Conservation (phyloP, 106 monocot genomes). For the Ottelia alismoides region DNA sequence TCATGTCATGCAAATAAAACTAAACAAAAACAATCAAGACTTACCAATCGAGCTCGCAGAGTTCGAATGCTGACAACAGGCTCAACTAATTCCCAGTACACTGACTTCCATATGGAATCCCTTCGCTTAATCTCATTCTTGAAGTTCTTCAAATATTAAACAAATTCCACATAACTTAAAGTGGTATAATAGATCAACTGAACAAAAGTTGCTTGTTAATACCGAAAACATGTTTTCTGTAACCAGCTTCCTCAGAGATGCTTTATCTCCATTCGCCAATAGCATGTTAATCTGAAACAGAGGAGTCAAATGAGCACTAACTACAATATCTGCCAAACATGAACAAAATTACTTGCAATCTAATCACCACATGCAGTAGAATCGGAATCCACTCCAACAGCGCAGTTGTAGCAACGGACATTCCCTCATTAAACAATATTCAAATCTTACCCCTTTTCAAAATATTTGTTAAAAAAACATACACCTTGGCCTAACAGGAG, state of each 20-base stretch:
- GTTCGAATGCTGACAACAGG: constrained; percentile 70
- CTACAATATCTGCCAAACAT: too few relatives aligned
- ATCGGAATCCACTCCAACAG: too few relatives aligned
- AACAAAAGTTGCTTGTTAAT: constrained; percentile 16
- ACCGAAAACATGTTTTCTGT: constrained; percentile 99
- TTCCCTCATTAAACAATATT: too few relatives aligned
- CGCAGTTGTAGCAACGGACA: too few relatives aligned
- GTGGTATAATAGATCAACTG: too few relatives aligned
- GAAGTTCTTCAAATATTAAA: constrained; percentile 34
- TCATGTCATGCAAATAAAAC: neutral
- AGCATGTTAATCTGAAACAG: constrained; percentile 70
- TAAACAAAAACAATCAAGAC: constrained; percentile 5
- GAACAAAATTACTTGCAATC: too few relatives aligned
- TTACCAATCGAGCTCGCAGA: constrained; percentile 90
- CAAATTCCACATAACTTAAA: too few relatives aligned
- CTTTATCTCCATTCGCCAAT: constrained; percentile 64
- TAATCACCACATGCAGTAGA: too few relatives aligned
- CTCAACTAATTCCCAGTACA: constrained; percentile 87
- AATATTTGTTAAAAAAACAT: too few relatives aligned
- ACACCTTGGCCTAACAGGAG: too few relatives aligned
- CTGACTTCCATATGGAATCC: constrained; percentile 68
- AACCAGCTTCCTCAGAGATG: constrained; percentile 67
- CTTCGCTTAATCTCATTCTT: constrained; percentile 93
- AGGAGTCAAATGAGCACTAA: too few relatives aligned
- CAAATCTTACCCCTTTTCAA: too few relatives aligned